Evolutionary conservation across 495 filamentous ascomycete genomes (phyloP), one percentile per base, ranked within the genome.

Genomic region (Neurospora hispaniola): DNA sequence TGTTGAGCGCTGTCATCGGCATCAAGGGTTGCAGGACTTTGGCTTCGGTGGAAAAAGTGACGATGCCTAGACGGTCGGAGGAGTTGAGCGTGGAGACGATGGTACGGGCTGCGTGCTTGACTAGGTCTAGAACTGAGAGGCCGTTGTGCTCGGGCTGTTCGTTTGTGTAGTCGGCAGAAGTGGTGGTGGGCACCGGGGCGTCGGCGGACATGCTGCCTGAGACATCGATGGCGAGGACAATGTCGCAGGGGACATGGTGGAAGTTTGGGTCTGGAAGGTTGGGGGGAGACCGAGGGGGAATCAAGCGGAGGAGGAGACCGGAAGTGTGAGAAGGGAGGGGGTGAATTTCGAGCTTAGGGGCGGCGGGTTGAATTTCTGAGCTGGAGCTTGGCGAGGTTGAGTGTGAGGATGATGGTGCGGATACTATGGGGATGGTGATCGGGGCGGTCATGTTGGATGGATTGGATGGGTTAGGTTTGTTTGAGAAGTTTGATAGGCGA

Each of bases 211-310:
- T 86, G 74, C 81, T 84, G 0, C 76, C 78, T 10, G 85, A 86
- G 40, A 84, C 73, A 73, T 86, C 85, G 70, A 85, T 85, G 20
- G 80, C 84, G 1, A 86, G 75, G 0, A 85, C 84, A 27, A 86
- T 79, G 70, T 86, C 85, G 77, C 81, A 83, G 4, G 83, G 80
- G 11, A 81, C 72, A 73, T 82, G 82, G 42, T 70, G 42, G 20
- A 78, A 42, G 14, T 43, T 27, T 12, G 62, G 10, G 12, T 73
- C 27, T 1, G 16, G 59, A 7, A 83, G 79, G 31, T 75, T 70
- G 12, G 18, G 59, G 8, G 83, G 84, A 0, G 83, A 81, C 83
- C 71, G 8, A 85, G 54, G 20, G 44, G n/a, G 83, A 82, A 31
- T 76, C 69, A 18, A 18, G 66, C 16, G 83, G 84, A 0, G 82